A percentile compares a stretch with the other conserved stretches of the same genome.
phyloP scores from a whole-genome alignment of 352 stramenopile species.

The Thalassiosira livingstoniorum region DNA sequence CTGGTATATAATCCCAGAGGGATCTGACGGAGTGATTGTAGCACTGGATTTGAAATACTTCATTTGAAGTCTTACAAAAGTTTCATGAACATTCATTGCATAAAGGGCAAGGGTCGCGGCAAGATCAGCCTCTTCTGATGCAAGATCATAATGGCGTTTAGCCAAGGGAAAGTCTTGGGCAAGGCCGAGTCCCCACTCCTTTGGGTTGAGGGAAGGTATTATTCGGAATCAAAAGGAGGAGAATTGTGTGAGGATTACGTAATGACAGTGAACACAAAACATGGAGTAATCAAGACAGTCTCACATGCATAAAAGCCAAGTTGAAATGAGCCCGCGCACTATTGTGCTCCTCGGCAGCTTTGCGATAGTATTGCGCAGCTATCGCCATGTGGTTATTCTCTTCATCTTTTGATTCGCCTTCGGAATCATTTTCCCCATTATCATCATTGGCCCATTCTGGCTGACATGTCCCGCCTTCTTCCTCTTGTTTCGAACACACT shows the following conservation, averaged over 20 bases:
- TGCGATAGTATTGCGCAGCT: slow-evolving; percentile 79
- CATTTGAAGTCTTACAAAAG: slow-evolving; percentile 56
- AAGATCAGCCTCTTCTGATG: slow-evolving; percentile 62
- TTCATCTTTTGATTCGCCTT: slow-evolving; percentile 12
- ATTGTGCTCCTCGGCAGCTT: slow-evolving; percentile 69
- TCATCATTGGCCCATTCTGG: slow-evolving; percentile 2
- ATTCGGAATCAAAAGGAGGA: too few relatives aligned
- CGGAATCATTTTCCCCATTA: background rate
- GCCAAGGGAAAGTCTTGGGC: slow-evolving; percentile 85
- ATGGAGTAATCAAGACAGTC: too few relatives aligned
- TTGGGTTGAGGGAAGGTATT: too few relatives aligned
- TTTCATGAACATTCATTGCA: slow-evolving; percentile 74
- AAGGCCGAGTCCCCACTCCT: slow-evolving; percentile 81
- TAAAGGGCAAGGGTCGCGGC: slow-evolving; percentile 72
- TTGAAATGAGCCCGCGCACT: slow-evolving; percentile 83
- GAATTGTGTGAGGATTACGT: too few relatives aligned
- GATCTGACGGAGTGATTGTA: background rate
- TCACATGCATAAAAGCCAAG: slow-evolving; percentile 84
- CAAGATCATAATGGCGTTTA: slow-evolving; percentile 84
- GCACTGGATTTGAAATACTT: slow-evolving; percentile 9
- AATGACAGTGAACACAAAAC: too few relatives aligned
- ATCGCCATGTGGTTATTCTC: slow-evolving; percentile 64
- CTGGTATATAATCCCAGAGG: background rate
- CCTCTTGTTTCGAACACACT: slow-evolving; percentile 15
- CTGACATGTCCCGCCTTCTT: slow-evolving; percentile 17